Percentiles rank a stretch among this genome's conserved stretches.
These are phyloP conservation scores for Chrysoporthe puriensis DNA, from an alignment of 2,329 filamentous ascomycete species.

Conservation along the genomic window DNA sequence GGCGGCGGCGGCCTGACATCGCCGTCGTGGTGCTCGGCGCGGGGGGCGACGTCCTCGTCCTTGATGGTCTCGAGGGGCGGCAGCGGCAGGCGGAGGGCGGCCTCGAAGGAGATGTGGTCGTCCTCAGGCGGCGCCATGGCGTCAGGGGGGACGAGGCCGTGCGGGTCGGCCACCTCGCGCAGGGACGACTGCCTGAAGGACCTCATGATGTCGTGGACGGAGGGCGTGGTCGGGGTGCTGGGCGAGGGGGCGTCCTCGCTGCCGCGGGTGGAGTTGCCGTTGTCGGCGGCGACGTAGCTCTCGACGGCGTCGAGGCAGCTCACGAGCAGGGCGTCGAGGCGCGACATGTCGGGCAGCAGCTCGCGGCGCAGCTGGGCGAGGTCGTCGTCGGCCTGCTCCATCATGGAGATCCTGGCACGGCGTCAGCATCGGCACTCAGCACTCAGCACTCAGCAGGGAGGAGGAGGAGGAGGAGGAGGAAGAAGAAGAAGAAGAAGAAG, in stretches of 20 bases:
- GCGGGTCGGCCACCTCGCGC: not conserved
- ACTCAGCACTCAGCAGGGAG: too few relatives aligned
- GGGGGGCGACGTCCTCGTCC: conserved; percentile 3
- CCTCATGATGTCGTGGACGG: conserved; percentile 17
- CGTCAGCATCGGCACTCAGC: conserved; percentile 2
- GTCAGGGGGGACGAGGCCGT: not conserved
- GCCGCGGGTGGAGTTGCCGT: not conserved
- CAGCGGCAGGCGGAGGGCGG: conserved; percentile 1
- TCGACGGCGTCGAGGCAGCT: conserved; percentile 24
- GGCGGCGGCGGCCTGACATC: conserved; percentile 7
- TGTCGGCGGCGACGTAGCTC: conserved; percentile 3
- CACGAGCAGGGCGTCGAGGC: conserved; percentile 14
- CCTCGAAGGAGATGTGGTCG: conserved; percentile 9
- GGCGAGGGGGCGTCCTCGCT: conserved; percentile 1
- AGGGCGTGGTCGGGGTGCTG: conserved; percentile 12
- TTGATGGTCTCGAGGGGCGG: not conserved
- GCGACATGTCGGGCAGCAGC: conserved; percentile 8
- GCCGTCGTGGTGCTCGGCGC: too few relatives aligned
- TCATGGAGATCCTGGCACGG: not conserved
- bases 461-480: too few relatives aligned
- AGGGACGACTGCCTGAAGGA: conserved; percentile 17
- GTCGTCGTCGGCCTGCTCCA: conserved; percentile 4
- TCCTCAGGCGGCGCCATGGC: not conserved
- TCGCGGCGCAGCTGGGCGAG: conserved; percentile 17
- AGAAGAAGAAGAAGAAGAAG: too few relatives aligned